phyloP scores from a whole-genome alignment of 2,329 filamentous ascomycete genomes.

The Dichotomopilus funicola region DNA sequence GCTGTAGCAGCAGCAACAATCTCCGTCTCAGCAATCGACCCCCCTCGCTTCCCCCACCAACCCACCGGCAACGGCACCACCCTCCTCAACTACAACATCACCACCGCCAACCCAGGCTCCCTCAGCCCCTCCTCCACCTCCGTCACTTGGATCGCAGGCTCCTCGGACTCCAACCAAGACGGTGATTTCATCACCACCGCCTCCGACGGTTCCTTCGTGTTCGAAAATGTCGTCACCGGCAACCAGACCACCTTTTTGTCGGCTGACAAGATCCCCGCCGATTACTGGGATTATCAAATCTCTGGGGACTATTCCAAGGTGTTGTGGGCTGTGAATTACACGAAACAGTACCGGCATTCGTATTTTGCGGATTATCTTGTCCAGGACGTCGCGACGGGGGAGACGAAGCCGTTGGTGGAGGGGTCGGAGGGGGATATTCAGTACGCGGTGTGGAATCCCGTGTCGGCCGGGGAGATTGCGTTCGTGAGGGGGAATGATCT shows the following conservation, averaged over 20 bases:
- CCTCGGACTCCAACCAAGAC: slow-evolving; percentile 45
- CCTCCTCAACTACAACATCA: slow-evolving; percentile 55
- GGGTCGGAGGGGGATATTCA: slow-evolving; percentile 60
- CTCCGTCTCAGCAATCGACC: slow-evolving; percentile 36
- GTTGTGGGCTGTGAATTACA: slow-evolving; percentile 58
- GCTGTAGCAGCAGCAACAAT: not conserved
- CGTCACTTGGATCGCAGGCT: slow-evolving; percentile 56
- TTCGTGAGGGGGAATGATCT: slow-evolving; percentile 63
- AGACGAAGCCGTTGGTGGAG: slow-evolving; percentile 47
- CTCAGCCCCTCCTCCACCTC: slow-evolving; percentile 42
- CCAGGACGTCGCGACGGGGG: slow-evolving; percentile 52
- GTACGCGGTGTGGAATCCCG: slow-evolving; percentile 56
- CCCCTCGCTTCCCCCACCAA: slow-evolving; percentile 47
- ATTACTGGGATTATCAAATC: slow-evolving; percentile 54
- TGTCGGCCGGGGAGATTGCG: slow-evolving; percentile 48
- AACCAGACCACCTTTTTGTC: slow-evolving; percentile 51
- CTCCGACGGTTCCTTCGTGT: slow-evolving; percentile 46
- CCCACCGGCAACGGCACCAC: slow-evolving; percentile 50
- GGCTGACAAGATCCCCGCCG: slow-evolving; percentile 49
- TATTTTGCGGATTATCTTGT: slow-evolving; percentile 63
- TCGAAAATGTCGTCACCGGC: slow-evolving; percentile 56
- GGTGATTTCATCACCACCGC: slow-evolving; percentile 53
- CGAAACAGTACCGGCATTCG: slow-evolving; percentile 62
- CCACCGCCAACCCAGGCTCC: slow-evolving; percentile 30
- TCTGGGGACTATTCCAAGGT: slow-evolving; percentile 53